A percentile compares a stretch with the other conserved stretches of the same genome.
phyloP scores from a whole-genome alignment of 257 asterid species.

The Solanum corneliomulleri region DNA sequence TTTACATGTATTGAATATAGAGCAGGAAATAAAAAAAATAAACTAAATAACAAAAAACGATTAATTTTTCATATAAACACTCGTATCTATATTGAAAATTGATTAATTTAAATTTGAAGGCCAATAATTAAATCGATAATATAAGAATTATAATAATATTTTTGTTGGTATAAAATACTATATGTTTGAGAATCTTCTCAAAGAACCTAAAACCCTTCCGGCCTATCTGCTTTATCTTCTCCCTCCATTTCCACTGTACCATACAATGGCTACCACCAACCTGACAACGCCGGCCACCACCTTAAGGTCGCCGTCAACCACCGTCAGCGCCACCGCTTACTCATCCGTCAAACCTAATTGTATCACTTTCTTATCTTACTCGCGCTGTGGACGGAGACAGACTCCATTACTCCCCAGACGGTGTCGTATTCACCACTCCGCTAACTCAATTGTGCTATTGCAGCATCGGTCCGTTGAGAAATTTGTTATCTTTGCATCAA shows the following conservation, averaged over 20 bases:
- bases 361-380: neutral
- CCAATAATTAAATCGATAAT: neutral
- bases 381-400: neutral
- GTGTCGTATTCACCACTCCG: neutral
- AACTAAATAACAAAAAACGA: neutral
- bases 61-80: too few relatives aligned
- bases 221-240: neutral
- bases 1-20: too few relatives aligned
- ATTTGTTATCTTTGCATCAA: neutral
- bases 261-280: neutral
- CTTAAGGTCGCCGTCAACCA: neutral
- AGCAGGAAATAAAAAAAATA: too few relatives aligned
- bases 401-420: neutral
- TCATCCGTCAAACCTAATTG: neutral
- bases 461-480: neutral
- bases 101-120: accelerated
- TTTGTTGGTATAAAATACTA: neutral
- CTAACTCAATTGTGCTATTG: neutral
- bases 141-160: neutral
- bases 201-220: neutral
- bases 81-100: neutral
- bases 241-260: neutral
- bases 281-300: neutral
- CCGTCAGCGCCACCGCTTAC: neutral
- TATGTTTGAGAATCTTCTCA: neutral